A percentile compares a stretch with the other conserved stretches of the same genome.
These are phyloP conservation scores for Miscanthus lutarioriparius DNA, from an alignment of 176 grass and related monocot species.

Conservation along the genomic window DNA sequence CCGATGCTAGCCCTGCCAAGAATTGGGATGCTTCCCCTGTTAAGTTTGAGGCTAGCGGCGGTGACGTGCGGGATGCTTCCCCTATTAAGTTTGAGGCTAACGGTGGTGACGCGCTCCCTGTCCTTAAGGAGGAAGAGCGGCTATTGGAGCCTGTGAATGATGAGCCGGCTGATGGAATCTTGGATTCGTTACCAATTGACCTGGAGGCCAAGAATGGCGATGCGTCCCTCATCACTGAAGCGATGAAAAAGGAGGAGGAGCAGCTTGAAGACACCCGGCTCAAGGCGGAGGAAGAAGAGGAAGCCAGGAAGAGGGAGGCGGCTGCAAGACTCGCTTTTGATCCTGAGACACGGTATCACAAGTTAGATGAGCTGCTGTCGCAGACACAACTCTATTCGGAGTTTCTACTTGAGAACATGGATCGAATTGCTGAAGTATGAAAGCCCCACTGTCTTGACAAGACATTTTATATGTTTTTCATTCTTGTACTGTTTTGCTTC, in stretches of 20 bases:
- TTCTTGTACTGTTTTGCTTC: background rate
- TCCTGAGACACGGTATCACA: slow-evolving; percentile 62
- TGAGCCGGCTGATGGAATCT: background rate
- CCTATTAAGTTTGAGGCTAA: background rate
- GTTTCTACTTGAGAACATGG: slow-evolving; percentile 97
- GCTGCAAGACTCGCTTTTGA: slow-evolving; percentile 31
- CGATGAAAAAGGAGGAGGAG: slow-evolving; percentile 79
- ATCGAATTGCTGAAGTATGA: slow-evolving; percentile 69
- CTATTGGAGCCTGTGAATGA: slow-evolving; percentile 29
- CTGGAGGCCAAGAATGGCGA: slow-evolving; percentile 84
- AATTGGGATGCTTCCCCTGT: background rate
- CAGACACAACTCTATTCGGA: slow-evolving; percentile 85
- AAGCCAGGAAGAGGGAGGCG: slow-evolving; percentile 46
- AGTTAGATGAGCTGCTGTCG: slow-evolving; percentile 82
- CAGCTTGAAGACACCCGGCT: slow-evolving; percentile 41
- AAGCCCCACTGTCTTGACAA: background rate
- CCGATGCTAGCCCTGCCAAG: background rate
- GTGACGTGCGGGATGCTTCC: background rate
- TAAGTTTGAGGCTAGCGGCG: background rate
- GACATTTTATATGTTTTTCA: background rate
- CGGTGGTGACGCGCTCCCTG: background rate
- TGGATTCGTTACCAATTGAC: slow-evolving; percentile 50
- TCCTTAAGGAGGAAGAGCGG: background rate
- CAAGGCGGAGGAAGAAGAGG: slow-evolving; percentile 51
- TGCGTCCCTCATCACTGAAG: slow-evolving; percentile 48